phyloP scores from a whole-genome alignment of 73 alveolate species.

The Paramecium bursaria region DNA sequence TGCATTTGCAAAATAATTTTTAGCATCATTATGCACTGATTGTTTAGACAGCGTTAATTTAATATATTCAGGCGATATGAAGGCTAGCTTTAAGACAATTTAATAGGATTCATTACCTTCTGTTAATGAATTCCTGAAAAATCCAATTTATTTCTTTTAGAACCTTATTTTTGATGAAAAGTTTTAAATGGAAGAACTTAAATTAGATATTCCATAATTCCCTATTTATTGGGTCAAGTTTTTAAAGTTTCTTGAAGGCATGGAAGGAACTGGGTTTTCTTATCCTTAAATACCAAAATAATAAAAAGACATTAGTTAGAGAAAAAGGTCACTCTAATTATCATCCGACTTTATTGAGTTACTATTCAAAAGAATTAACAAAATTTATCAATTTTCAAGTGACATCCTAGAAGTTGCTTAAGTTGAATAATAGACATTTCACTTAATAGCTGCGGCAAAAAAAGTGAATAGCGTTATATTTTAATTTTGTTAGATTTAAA shows the following conservation, averaged over 20 bases:
- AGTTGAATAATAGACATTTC: too few relatives aligned
- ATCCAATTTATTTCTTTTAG: slow-evolving; percentile 16
- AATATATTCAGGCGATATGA: neutral
- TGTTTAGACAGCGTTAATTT: slow-evolving; percentile 10
- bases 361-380: too few relatives aligned
- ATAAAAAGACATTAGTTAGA: too few relatives aligned
- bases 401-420: too few relatives aligned
- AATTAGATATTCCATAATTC: neutral
- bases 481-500: too few relatives aligned
- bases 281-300: too few relatives aligned
- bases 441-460: too few relatives aligned
- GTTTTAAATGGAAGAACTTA: slow-evolving; percentile 1
- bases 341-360: too few relatives aligned
- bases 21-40: slow-evolving; percentile 15
- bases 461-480: too few relatives aligned
- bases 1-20: slow-evolving; percentile 37
- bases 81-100: neutral
- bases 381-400: too few relatives aligned
- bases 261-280: too few relatives aligned
- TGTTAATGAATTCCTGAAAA: slow-evolving; percentile 17
- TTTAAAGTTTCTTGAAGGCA: slow-evolving; percentile 2
- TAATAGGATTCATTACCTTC: neutral
- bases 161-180: slow-evolving; percentile 6
- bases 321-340: too few relatives aligned
- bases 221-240: neutral